Base-by-base conservation (phyloP, 2,329 filamentous ascomycete genomes). In the Fusarium pseudoanthophilum region DNA sequence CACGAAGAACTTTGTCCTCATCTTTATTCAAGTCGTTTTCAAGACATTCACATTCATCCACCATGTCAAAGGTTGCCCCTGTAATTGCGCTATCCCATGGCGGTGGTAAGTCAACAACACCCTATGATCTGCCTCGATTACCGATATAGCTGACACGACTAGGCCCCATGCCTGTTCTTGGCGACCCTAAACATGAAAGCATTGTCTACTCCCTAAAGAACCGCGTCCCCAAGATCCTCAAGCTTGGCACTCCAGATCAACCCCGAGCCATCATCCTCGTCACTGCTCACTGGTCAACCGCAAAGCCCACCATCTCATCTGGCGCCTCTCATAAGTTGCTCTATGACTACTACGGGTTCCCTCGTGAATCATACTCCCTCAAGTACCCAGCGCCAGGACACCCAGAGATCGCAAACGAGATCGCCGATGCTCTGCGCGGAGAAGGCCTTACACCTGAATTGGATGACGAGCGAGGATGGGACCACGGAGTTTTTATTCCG, bases 321-420 rank as follows among this genome's bases (percentile, higher is more conserved):
- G 85, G 76, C 8, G 75, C 80, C 26, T 83, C 81, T 30, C 89
- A 87, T 63, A 75, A 81, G 5, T 80, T 91, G 9, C 79, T 85
- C 55, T 91, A 89, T 77, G 89, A 91, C 77, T 91, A 91, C 80
- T 85, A 84, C 74, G 87, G 87, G 24, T 91, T 91, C 75, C 89
- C 89, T 1, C 77, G 82, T 15, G 88, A 88, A 78, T 77, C 85
- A 1, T 91, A 91, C 77, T 67, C 82, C 24, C 80, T 90, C 71
- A 85, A 86, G 74, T 90, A 91, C 74, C 83, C 87, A 8, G 89
- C 89, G 7, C 83, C 86, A 0, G 89, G 89, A 1, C 85, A 85
- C 34, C 87, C 88, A 2, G 84, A 84, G 39, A 78, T 91, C 8
- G 89, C 89, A 1, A 79, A 77, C 5, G 82, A 87, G 67, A 81